Evolutionary conservation across 768 basidiomycete genomes (phyloP).

Genomic region (Dentipellis fragilis): DNA sequence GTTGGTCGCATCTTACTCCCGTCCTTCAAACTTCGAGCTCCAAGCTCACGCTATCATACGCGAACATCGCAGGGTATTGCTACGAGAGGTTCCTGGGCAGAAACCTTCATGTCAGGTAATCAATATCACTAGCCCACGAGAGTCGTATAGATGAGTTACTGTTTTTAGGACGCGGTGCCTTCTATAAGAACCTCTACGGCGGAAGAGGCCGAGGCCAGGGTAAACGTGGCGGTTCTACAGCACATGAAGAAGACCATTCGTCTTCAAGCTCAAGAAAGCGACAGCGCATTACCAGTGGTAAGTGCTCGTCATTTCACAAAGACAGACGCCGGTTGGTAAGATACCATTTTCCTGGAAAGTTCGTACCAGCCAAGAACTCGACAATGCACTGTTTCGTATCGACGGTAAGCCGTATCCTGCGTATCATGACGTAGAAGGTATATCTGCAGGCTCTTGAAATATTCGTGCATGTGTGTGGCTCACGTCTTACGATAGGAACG

Average conservation of each 20-base stretch:
- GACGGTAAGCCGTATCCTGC: conserved; percentile 9
- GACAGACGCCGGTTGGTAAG: neutral
- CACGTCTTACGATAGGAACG: neutral
- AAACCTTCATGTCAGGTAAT: too few relatives aligned
- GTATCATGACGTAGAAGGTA: neutral
- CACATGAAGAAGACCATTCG: neutral
- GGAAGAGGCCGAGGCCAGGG: conserved; percentile 1
- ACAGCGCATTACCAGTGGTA: neutral
- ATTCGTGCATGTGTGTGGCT: neutral
- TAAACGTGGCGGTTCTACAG: neutral
- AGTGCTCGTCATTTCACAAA: neutral
- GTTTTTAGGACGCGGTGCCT: conserved; percentile 6
- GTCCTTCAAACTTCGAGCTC: too few relatives aligned
- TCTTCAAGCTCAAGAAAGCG: neutral
- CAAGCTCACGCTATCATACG: too few relatives aligned
- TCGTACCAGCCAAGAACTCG: neutral
- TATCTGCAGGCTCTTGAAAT: neutral
- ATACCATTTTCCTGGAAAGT: neutral
- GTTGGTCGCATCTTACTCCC: too few relatives aligned
- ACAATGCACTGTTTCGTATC: neutral
- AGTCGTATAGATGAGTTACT: too few relatives aligned
- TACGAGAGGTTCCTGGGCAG: too few relatives aligned
- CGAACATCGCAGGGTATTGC: too few relatives aligned
- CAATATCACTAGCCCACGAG: too few relatives aligned
- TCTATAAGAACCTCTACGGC: conserved; percentile 13